A percentile compares a stretch with the other conserved stretches of the same genome.
Conservation (phyloP, 768 basidiomycete species). For the Serendipita sp. region DNA sequence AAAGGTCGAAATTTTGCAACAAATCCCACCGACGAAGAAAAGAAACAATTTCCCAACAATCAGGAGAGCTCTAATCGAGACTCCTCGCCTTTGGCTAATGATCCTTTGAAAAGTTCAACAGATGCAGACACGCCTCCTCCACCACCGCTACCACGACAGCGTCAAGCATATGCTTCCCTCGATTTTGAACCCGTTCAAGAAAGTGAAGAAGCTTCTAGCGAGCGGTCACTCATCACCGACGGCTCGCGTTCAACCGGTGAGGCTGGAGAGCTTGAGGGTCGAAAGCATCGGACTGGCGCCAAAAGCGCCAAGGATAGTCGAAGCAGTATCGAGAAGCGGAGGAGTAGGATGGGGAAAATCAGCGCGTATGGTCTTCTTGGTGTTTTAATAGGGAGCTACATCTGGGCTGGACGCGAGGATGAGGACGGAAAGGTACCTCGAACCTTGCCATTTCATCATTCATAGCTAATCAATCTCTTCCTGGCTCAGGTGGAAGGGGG, state of each 20-base stretch:
- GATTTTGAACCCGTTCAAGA: not conserved
- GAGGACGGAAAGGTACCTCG: constrained; percentile 37
- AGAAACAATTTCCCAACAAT: too few relatives aligned
- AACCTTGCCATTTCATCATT: not conserved
- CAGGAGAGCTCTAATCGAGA: too few relatives aligned
- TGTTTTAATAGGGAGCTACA: constrained; percentile 40
- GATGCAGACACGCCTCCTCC: not conserved
- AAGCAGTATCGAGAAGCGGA: constrained; percentile 59
- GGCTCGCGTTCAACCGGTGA: not conserved
- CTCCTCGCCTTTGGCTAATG: too few relatives aligned
- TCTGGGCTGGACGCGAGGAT: constrained; percentile 61
- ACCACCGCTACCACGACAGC: not conserved
- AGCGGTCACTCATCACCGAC: not conserved
- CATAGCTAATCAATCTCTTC: constrained; percentile 4
- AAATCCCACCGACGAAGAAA: too few relatives aligned
- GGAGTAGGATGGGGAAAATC: constrained; percentile 40
- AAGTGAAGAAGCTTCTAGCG: not conserved
- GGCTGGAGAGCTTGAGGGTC: too few relatives aligned
- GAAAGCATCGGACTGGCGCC: constrained; percentile 43
- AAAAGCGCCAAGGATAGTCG: constrained; percentile 63
- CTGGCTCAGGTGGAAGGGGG: not conserved
- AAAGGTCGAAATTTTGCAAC: too few relatives aligned
- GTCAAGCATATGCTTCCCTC: not conserved
- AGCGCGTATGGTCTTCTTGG: constrained; percentile 26
- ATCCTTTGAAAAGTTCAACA: not conserved